Base-by-base conservation (phyloP, 164 flowering plant species). In the Euptelea pleiosperma region DNA sequence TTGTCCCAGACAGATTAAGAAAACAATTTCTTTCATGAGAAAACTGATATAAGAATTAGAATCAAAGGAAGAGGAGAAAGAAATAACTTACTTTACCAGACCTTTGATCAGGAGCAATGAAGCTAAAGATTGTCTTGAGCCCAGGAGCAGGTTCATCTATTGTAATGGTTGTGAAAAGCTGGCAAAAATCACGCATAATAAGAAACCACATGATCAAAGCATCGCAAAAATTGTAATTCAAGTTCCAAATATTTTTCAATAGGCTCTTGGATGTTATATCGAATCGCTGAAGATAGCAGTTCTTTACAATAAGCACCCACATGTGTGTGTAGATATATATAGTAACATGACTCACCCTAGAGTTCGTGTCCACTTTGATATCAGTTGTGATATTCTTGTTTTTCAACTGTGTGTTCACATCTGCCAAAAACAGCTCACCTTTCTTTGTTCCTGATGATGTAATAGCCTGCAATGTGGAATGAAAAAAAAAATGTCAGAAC, bases 71-170 rank as follows among this genome's bases (percentile, higher is more conserved):
- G 16, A 4, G 16, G 10, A 57, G 0, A 29, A 34, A 42, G n/a
- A 6, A 49, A n/a, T 2, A 36, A 29, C 64, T 67, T 58, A 80
- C 91, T 84, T 78, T 85, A 52, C 86, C 95, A 70, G 96, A 85
- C 66, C 77, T 79, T 40, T 85, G 84, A 65, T 88, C 92, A 48
- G 96, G 96, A 64, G 82, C 71, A 47, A 52, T 61, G 65, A 77
- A 79, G 76, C 83, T 85, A 18, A 83, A 40, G 34, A 85, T 85
- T 2, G 96, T 50, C 75, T 82, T 88, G 68, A 85, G 40, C 16
- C 88, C 90, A 61, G 88, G 92, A 19, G 82, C 71, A 69, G 82
- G 78, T 67, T 85, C 81, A 72, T 85, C 82, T 49, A 84, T 66
- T 1, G 86, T 83, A 22, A 85, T 33, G 21, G 83, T 85, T 9